phyloP scores from a whole-genome alignment of 768 basidiomycete genomes.

The Kwoniella dendrophila region DNA sequence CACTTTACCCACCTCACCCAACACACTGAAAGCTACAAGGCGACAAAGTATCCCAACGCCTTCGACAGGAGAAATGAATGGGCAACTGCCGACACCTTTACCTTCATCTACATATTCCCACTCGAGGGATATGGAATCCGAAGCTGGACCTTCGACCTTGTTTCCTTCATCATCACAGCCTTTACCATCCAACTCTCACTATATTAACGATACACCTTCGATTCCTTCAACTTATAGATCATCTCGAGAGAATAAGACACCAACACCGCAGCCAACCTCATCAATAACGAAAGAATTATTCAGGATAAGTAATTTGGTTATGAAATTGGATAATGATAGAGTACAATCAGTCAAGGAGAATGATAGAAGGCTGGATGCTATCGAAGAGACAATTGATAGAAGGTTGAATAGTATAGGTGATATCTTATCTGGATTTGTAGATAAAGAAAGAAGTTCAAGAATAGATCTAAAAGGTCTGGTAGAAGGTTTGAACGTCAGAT shows the following conservation, averaged over 20 bases:
- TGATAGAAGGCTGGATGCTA: neutral
- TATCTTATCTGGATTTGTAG: neutral
- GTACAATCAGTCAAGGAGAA: neutral
- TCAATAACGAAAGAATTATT: slow-evolving; percentile 10
- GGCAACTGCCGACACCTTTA: neutral
- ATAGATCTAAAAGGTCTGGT: neutral
- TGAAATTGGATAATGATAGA: neutral
- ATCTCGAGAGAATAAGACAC: neutral
- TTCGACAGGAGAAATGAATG: neutral
- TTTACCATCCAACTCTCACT: too few species aligned
- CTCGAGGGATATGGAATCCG: neutral
- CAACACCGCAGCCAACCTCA: neutral
- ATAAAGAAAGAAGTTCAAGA: neutral
- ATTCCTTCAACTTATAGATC: neutral
- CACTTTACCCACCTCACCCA: too few species aligned
- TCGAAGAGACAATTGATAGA: slow-evolving; percentile 1
- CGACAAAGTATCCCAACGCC: too few species aligned
- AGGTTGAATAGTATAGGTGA: neutral
- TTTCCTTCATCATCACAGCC: too few species aligned
- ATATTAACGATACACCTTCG: neutral
- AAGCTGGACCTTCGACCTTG: neutral
- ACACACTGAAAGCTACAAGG: too few species aligned
- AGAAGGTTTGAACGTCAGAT: neutral
- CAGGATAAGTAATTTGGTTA: slow-evolving; percentile 7
- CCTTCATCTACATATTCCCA: neutral